phyloP scores from a whole-genome alignment of 129 eudicot genomes.

The Pseudognaphalium luteoalbum region DNA sequence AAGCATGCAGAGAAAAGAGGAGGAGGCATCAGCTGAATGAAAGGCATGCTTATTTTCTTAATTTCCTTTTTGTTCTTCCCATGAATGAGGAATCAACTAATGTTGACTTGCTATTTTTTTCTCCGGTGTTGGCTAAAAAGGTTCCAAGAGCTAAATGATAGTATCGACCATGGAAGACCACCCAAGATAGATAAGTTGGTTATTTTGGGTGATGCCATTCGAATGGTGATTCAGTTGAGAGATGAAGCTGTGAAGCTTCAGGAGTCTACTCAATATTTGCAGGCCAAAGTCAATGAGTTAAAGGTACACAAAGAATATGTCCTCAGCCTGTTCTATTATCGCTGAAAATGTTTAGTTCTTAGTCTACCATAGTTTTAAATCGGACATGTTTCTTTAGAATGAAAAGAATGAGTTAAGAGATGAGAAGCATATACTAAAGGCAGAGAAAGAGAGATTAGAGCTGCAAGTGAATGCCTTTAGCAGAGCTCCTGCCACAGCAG shows the following conservation, averaged over 20 bases:
- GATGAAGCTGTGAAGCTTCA: slow-evolving; percentile 55
- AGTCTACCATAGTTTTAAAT: too few relatives aligned
- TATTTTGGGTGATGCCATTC: slow-evolving; percentile 54
- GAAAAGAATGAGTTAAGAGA: too few relatives aligned
- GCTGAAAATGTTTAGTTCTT: too few relatives aligned
- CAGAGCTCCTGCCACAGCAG: slow-evolving; percentile 36
- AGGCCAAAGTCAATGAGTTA: slow-evolving; percentile 50
- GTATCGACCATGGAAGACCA: slow-evolving; percentile 60
- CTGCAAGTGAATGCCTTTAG: slow-evolving; percentile 46
- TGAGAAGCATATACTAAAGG: slow-evolving; percentile 25
- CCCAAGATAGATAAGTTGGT: slow-evolving; percentile 55
- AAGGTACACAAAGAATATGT: slow-evolving; percentile 36
- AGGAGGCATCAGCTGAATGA: slow-evolving; percentile 66
- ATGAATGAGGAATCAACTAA: too few relatives aligned
- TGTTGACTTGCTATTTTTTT: neutral
- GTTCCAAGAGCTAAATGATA: slow-evolving; percentile 55
- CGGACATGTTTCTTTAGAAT: too few relatives aligned
- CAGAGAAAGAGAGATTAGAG: slow-evolving; percentile 63
- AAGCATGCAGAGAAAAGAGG: slow-evolving; percentile 62
- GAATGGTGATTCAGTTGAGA: slow-evolving; percentile 48
- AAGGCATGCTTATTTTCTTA: slow-evolving; percentile 32
- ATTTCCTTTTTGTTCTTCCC: neutral
- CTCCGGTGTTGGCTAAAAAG: slow-evolving; percentile 17
- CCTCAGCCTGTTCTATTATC: too few relatives aligned
- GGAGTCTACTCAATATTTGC: slow-evolving; percentile 39